Evolutionary conservation across 2,329 filamentous ascomycete species (phyloP), one percentile per base, ranked within the genome.

Genomic region (Penicillium sp.): DNA sequence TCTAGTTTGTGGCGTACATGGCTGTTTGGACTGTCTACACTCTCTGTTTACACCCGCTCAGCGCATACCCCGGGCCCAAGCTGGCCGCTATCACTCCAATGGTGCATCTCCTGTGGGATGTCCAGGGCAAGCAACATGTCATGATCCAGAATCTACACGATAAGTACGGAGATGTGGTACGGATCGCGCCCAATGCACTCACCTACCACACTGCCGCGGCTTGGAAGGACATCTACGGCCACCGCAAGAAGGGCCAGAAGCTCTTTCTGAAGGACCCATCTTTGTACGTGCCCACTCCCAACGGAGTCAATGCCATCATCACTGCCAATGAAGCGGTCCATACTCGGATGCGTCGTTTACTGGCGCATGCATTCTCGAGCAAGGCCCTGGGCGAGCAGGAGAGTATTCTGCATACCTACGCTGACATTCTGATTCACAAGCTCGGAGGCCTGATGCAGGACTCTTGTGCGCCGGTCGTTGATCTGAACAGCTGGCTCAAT

Each of bases 101-200:
- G 32, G 31, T 42, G n/a, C 45, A 51, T 13, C 26, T 53, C 4
- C 23, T 49, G 8, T 53, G 50, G 50, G 45, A 49, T 13, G 43
- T 51, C 10, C 40, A 44, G 7, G 50, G 50, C 11, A 40, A 50
- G 15, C 48, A 51, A 20, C 50, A 53, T 23, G 36, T 38, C 1
- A 37, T 25, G 3, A 43, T 59, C 14, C 50, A 47, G 14, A 20
- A 35, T 2, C 46, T 62, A 2, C 58, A 62, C 23, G 47, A 47
- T 7, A 33, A 40, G 10, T 59, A 60, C 26, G 59, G 59, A 3
- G 46, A 58, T 3, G 52, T 69, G 2, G 64, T 72, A 13, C 61
- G 70, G 2, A 60, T 69, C 10, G 55, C 58, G 1, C 71, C 71
- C 0, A 60, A 62, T 25, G 57, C 69, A 17, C 49, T 73, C 3